These are phyloP conservation scores for Chaetomium globosum DNA, from an alignment of 2,329 filamentous ascomycete genomes.

Conservation along the genomic window DNA sequence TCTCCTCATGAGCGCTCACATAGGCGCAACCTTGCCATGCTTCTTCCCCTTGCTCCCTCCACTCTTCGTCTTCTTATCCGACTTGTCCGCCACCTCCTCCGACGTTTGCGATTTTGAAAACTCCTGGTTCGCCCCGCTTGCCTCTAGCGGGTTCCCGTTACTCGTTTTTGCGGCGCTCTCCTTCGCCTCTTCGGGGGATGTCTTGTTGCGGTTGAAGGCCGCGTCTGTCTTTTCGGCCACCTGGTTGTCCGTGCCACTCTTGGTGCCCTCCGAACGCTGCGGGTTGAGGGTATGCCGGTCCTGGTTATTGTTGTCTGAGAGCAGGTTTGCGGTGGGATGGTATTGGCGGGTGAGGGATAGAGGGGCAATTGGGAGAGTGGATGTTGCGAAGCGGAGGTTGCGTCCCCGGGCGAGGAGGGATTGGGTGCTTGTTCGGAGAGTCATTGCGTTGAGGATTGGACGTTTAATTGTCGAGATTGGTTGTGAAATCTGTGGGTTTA, in stretches of 20 bases:
- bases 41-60: conserved; percentile 35
- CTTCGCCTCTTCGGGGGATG: conserved; percentile 65
- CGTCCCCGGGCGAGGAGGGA: conserved; percentile 9
- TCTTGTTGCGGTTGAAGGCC: conserved; percentile 70
- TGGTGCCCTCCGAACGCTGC: conserved; percentile 66
- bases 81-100: conserved; percentile 41
- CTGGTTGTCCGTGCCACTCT: conserved; percentile 66
- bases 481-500: neutral
- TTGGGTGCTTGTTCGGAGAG: conserved; percentile 20
- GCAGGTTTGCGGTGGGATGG: conserved; percentile 40
- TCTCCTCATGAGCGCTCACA: conserved; percentile 19
- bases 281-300: conserved; percentile 67
- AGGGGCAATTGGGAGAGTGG: conserved; percentile 13
- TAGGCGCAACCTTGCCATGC: conserved; percentile 34
- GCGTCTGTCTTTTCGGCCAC: conserved; percentile 58
- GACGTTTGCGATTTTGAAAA: conserved; percentile 46
- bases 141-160: conserved; percentile 44
- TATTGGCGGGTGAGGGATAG: conserved; percentile 37
- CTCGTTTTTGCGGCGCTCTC: conserved; percentile 44
- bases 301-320: conserved; percentile 55
- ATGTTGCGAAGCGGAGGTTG: conserved; percentile 3
- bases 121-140: conserved; percentile 51
- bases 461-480: neutral
- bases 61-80: conserved; percentile 42
- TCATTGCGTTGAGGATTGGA: conserved; percentile 11